Conservation (phyloP, 805 yeast genomes). For the Helenozyma baotianmanensis region DNA sequence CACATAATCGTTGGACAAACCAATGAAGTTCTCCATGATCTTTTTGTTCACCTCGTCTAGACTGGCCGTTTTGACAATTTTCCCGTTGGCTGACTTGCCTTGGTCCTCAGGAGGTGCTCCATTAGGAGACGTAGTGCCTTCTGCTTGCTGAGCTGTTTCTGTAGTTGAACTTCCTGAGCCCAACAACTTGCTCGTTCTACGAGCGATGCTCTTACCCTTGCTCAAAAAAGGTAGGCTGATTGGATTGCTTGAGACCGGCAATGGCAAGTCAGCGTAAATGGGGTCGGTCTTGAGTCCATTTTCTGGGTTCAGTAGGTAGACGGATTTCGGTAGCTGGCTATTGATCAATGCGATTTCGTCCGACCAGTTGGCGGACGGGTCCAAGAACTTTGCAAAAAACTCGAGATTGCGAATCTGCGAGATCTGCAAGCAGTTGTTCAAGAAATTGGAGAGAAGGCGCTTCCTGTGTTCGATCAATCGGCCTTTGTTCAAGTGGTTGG, state of each 20-base stretch:
- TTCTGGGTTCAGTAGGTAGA: slow-evolving; percentile 41
- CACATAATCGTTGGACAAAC: slow-evolving; percentile 60
- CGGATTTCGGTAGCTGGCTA: slow-evolving; percentile 37
- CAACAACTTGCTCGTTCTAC: slow-evolving; percentile 9
- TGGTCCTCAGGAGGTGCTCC: slow-evolving; percentile 7
- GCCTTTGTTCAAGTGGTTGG: slow-evolving; percentile 35
- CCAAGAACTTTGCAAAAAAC: slow-evolving; percentile 72
- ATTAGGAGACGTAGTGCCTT: neutral
- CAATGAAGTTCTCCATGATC: slow-evolving; percentile 50
- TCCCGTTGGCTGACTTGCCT: slow-evolving; percentile 11
- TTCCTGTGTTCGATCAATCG: slow-evolving; percentile 36
- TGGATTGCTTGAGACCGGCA: slow-evolving; percentile 24
- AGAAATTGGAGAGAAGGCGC: slow-evolving; percentile 55
- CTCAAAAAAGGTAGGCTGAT: slow-evolving; percentile 30
- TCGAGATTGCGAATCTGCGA: slow-evolving; percentile 52
- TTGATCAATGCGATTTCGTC: slow-evolving; percentile 49
- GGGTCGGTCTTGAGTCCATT: slow-evolving; percentile 36
- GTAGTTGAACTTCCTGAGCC: slow-evolving; percentile 3
- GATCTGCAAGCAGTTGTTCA: slow-evolving; percentile 67
- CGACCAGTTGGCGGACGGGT: slow-evolving; percentile 80
- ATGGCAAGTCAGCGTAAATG: slow-evolving; percentile 31
- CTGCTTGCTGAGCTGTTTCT: neutral
- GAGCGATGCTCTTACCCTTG: slow-evolving; percentile 5
- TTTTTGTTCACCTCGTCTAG: slow-evolving; percentile 57
- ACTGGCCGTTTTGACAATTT: slow-evolving; percentile 26